Evolutionary conservation across 1,284 basidiomycete genomes (phyloP).

Genomic region (Boletellus sp.): DNA sequence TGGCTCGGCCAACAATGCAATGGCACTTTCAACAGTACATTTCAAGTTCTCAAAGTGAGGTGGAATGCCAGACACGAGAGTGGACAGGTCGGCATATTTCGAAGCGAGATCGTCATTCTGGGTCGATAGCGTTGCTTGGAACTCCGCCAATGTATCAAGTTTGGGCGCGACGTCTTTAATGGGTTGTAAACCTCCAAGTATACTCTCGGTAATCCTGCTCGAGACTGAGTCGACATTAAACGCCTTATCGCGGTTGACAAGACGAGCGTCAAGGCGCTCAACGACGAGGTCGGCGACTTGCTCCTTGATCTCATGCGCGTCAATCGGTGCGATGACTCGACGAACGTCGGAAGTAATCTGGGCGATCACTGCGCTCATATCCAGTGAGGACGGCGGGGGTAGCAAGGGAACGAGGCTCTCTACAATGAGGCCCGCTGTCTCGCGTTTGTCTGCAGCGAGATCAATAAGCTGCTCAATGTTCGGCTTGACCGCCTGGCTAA

Average conservation of each 20-base stretch:
- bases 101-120: conserved; percentile 37
- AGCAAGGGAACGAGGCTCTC: conserved; percentile 67
- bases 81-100: conserved; percentile 34
- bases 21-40: conserved; percentile 34
- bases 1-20: conserved; percentile 3
- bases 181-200: conserved; percentile 48
- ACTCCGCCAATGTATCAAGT: conserved; percentile 40
- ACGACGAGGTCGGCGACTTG: conserved; percentile 82
- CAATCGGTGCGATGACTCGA: conserved; percentile 65
- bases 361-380: conserved; percentile 52
- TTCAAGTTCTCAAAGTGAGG: conserved; percentile 39
- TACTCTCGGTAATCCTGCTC: conserved; percentile 50
- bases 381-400: conserved; percentile 45
- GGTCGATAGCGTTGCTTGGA: conserved; percentile 41
- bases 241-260: conserved; percentile 68
- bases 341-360: conserved; percentile 65
- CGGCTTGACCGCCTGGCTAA: conserved; percentile 80
- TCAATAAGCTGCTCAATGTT: conserved; percentile 84
- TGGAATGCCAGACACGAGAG: conserved; percentile 43
- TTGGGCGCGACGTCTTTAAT: conserved; percentile 38
- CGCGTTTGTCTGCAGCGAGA: conserved; percentile 78
- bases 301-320: conserved; percentile 80
- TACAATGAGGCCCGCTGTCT: conserved; percentile 77
- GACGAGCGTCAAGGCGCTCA: conserved; percentile 73
- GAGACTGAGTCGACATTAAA: conserved; percentile 61